These are phyloP conservation scores for Xylaria sp. DNA, from an alignment of 495 filamentous ascomycete genomes.

Conservation along the genomic window DNA sequence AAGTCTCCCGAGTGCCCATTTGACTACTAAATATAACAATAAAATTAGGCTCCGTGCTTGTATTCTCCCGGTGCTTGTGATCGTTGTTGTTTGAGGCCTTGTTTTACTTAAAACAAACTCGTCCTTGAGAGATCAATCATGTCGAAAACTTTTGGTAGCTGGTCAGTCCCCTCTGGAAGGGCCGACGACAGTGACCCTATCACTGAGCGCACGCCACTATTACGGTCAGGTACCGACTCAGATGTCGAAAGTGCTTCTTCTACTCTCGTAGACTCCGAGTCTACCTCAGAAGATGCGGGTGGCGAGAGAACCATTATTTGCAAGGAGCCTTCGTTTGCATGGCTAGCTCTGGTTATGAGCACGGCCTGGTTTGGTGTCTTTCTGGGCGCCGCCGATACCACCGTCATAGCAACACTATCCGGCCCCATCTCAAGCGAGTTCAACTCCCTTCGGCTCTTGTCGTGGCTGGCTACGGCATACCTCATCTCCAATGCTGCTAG, in stretches of 20 bases:
- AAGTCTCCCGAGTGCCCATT: neutral
- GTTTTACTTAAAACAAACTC: neutral
- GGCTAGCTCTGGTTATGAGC: slow-evolving; percentile 57
- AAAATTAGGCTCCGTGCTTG: neutral
- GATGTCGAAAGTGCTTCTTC: slow-evolving; percentile 10
- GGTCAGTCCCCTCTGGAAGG: neutral
- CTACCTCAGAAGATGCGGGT: slow-evolving; percentile 21
- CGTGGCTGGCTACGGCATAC: slow-evolving; percentile 87
- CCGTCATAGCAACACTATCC: slow-evolving; percentile 80
- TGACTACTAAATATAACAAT: neutral
- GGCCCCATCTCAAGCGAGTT: slow-evolving; percentile 84
- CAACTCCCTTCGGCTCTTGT: slow-evolving; percentile 76
- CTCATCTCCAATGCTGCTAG: slow-evolving; percentile 84
- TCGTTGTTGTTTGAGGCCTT: neutral
- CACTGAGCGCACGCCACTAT: slow-evolving; percentile 13
- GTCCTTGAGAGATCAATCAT: neutral
- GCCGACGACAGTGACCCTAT: neutral
- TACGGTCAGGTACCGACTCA: neutral
- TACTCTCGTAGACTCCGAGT: neutral
- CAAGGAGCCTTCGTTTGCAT: slow-evolving; percentile 53
- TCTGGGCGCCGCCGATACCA: slow-evolving; percentile 77
- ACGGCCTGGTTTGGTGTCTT: slow-evolving; percentile 78
- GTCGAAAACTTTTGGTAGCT: neutral
- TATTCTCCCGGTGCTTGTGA: neutral
- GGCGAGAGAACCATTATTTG: slow-evolving; percentile 48